A percentile compares a stretch with the other conserved stretches of the same genome.
Evolutionary conservation across 228 moss, liverwort and hornwort genomes (phyloP).

Genomic region (Sphagnum fallax): DNA sequence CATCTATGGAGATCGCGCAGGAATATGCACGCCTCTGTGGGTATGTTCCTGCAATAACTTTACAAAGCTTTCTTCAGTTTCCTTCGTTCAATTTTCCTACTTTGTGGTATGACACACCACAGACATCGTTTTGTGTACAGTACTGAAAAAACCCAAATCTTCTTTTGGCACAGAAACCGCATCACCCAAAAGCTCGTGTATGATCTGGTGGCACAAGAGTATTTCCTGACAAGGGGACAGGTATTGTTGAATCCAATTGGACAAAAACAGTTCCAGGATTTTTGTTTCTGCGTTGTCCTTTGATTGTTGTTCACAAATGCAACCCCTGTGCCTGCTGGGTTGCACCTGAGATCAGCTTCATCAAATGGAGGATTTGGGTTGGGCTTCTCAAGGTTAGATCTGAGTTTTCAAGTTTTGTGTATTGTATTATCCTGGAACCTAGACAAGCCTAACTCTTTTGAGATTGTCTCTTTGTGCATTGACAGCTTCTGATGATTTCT

Average conservation of each 20-base stretch:
- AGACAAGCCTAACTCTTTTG: background rate
- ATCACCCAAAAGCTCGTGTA: conserved; percentile 84
- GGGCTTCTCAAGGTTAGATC: background rate
- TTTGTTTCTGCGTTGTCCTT: background rate
- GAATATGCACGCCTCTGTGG: conserved; percentile 92
- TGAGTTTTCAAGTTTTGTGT: background rate
- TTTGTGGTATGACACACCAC: no score
- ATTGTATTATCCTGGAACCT: background rate
- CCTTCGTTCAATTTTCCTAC: no score
- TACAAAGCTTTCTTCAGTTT: background rate
- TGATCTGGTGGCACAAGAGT: conserved; percentile 87
- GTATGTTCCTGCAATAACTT: conserved; percentile 17
- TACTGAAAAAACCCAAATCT: background rate
- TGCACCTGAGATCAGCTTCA: background rate
- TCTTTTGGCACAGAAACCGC: conserved; percentile 47
- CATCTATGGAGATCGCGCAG: conserved; percentile 89
- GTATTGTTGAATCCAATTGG: conserved; percentile 12
- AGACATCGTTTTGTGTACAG: no score
- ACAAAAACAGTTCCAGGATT: background rate
- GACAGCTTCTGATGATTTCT: conserved; percentile 80
- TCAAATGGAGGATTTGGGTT: background rate
- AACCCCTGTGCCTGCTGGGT: background rate
- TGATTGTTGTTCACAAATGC: background rate
- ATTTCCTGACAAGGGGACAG: conserved; percentile 58
- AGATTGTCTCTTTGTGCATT: conserved; percentile 1